Base-by-base conservation (phyloP, 306 rosid genomes). In the Cicer pinnatifidum region DNA sequence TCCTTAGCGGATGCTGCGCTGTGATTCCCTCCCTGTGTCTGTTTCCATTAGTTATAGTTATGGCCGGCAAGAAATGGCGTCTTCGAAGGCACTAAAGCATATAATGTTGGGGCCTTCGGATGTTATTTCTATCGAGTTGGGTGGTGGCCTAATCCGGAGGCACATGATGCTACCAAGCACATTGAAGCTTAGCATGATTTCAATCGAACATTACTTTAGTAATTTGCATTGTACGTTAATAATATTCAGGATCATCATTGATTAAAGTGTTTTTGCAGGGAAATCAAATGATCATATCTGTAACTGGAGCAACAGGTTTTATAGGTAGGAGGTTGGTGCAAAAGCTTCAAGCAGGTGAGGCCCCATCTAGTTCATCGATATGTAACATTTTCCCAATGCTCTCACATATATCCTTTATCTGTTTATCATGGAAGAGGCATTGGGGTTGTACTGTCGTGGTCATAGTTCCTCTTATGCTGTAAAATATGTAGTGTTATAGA, bases 231-330 rank as follows among this genome's bases (percentile, higher is more conserved):
- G 12, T 16, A 54, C 41, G 58, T 79, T 60, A 35, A 51, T 62
- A 71, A 10, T 50, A 19, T 57, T 79, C 75, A 79, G 75, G 79
- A 61, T 83, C 46, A 80, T 75, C 83, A 81, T 82, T 53, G 39
- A 48, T 57, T 56, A 15, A 41, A n/a, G 62, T 69, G 68, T 9
- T 84, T 84, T 86, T 84, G 81, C 84, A 81, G 92, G 88, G 78
- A 75, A 82, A 78, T 79, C 84, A 85, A 77, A 84, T 91, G 90
- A 86, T 86, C 46, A 78, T 94, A 75, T 91, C 97, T 41, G 69
- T 95, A 70, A 95, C 99, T 61, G 97, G 99, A 83, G 99, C 97
- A 56, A 95, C 99, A 6, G 99, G 99, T 57, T 95, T 91, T 82
- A 85, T 95, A 10, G 97, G 99, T 78, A 86, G 74, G 86, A 87